Percentiles rank a stretch among this genome's conserved stretches.
These are phyloP conservation scores for Cadophora sp. DNA, from an alignment of 2,329 filamentous ascomycete species.

Conservation along the genomic window DNA sequence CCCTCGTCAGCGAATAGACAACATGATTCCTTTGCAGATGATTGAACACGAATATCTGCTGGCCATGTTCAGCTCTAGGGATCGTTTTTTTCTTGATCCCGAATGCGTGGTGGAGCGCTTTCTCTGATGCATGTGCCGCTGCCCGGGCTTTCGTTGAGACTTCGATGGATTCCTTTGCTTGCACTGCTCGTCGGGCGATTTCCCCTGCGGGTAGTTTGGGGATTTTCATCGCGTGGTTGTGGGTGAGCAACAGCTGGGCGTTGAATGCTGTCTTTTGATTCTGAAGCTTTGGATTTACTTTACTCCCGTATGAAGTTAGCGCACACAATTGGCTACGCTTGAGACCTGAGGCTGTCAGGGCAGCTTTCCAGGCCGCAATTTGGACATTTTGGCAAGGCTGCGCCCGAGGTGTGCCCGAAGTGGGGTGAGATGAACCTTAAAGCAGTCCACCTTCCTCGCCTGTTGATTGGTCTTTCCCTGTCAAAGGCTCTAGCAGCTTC, in stretches of 20 bases:
- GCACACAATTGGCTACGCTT: background rate
- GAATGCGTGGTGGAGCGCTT: conserved; percentile 5
- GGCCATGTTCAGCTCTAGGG: conserved; percentile 43
- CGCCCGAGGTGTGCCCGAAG: background rate
- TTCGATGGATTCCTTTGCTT: conserved; percentile 19
- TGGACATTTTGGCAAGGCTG: background rate
- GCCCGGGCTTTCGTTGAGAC: conserved; percentile 10
- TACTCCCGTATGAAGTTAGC: conserved; percentile 9
- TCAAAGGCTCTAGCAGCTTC: conserved; percentile 25
- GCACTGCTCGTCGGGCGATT: conserved; percentile 22
- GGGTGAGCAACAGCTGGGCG: background rate
- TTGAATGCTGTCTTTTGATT: background rate
- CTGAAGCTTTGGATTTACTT: conserved; percentile 3
- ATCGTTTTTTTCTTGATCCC: conserved; percentile 14
- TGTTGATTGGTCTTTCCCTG: too few relatives aligned
- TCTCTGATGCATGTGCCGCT: background rate
- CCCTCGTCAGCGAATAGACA: conserved; percentile 49
- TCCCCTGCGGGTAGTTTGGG: conserved; percentile 15
- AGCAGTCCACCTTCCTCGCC: background rate
- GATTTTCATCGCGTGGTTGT: conserved; percentile 21
- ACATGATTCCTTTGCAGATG: conserved; percentile 50
- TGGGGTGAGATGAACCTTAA: conserved; percentile 10
- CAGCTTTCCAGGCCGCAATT: background rate
- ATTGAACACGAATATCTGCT: conserved; percentile 48
- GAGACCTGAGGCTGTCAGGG: conserved; percentile 1